Base-by-base conservation (phyloP, 2,329 filamentous ascomycete genomes). In the Fusarium denticulatum region DNA sequence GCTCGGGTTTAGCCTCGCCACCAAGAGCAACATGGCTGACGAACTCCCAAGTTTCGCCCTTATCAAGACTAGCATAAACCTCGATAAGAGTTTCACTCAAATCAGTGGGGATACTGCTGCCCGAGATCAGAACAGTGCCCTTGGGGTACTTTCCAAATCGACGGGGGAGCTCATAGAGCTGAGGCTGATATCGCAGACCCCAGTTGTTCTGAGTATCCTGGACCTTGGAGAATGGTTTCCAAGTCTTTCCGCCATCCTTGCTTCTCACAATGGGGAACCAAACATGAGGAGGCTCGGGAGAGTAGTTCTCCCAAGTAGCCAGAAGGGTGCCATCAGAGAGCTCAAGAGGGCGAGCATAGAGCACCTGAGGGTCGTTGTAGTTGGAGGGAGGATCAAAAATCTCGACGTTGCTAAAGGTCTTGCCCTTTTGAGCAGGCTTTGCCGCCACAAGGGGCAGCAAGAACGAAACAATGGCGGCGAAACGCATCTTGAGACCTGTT, bases 171-270 rank as follows among this genome's bases (percentile, higher is more conserved):
- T 90, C 86, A 76, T 92, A 93, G 20, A 94, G 83, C 79, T 89
- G 88, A 0, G 92, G 92, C 76, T 94, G 92, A 76, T 93, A 93
- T 36, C 90, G 87, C 60, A 93, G 79, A 26, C 92, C 92, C 83
- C 88, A 90, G 46, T 87, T 87, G 72, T 92, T 91, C 36, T 88
- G 88, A 55, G 88, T 85, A 78, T 94, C 92, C 20, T 88, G 83
- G 15, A 94, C 88, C 22, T 86, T 85, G 9, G 90, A 89, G 56
- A 92, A 47, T 22, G 45, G 45, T 83, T 77, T 92, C 92, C 92
- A 94, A 4, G 87, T 90, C 59, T 83, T 77, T 18, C 89, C 89
- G 40, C 84, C 81, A 76, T 91, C 88, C n/a, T 77, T 81, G 43
- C 86, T 89, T 69, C 83, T 80, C 76, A 83, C 88, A 72, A 89